These are phyloP conservation scores for Coemansia sp. DNA, from an alignment of 192 early-diverging fungal species.

Conservation along the genomic window DNA sequence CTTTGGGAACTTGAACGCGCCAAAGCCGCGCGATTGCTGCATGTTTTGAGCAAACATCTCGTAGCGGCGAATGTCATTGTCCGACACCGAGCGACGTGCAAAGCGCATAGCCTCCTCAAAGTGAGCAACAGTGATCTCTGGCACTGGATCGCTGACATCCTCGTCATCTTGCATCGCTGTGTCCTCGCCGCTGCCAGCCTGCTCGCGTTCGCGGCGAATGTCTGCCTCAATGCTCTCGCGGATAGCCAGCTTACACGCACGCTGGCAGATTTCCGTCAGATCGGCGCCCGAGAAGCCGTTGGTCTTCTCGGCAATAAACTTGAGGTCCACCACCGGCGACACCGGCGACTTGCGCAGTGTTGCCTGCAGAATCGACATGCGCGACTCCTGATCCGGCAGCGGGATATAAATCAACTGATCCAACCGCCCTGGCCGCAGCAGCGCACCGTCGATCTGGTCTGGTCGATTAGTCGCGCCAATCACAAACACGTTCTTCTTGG, in stretches of 20 bases:
- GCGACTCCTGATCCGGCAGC: constrained; percentile 86
- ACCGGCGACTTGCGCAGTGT: constrained; percentile 95
- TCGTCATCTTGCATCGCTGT: constrained; percentile 69
- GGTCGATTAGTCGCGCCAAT: constrained; percentile 99
- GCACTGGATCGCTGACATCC: constrained; percentile 77
- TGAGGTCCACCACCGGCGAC: constrained; percentile 72
- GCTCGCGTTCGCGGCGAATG: constrained; percentile 69
- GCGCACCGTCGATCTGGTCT: constrained; percentile 96
- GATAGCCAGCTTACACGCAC: constrained; percentile 95
- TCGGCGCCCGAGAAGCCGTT: constrained; percentile 98
- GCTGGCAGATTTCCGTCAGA: constrained; percentile 97
- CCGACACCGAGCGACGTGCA: constrained; percentile 92
- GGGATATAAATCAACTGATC: constrained; percentile 99
- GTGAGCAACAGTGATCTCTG: constrained; percentile 90
- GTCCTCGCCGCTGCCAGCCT: constrained; percentile 70
- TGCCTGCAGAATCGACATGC: constrained; percentile 77
- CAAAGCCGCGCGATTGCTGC: constrained; percentile 93
- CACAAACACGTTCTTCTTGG: constrained; percentile 99
- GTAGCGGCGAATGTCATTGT: constrained; percentile 97
- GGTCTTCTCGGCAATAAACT: constrained; percentile 82
- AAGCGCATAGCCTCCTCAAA: constrained; percentile 99
- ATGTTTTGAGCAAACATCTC: constrained; percentile 99
- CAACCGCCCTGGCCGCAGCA: constrained; percentile 96
- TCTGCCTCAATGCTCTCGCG: constrained; percentile 94
- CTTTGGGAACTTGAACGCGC: constrained; percentile 94